Evolutionary conservation across 2,329 filamentous ascomycete species (phyloP), one percentile per base, ranked within the genome.

Genomic region (Westerdykella ornata): DNA sequence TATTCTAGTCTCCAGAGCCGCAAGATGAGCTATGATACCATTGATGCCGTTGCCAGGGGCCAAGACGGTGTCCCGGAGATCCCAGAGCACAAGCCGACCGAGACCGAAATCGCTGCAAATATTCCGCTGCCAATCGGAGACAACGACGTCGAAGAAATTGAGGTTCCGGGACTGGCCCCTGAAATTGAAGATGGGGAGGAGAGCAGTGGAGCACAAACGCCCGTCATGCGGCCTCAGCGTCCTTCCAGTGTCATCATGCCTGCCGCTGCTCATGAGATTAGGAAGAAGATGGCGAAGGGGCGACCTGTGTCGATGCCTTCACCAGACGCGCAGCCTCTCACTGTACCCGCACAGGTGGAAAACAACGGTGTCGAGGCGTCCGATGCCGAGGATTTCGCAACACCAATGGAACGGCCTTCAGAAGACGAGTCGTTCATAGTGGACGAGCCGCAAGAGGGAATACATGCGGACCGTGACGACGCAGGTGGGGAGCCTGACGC

Each of bases 131-230:
- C 85, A 0, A 69, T 82, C 31, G 72, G 72, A 17, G 72, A 78
- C 28, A 75, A 80, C 36, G 87, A 94, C 57, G 68, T 90, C 6
- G 76, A 82, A 35, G 87, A 94, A 59, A 92, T 94, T 32, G 85
- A 92, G 56, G 76, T 88, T 34, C 84, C 85, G 3, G 84, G 84
- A 0, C 72, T 88, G 4, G 78, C 75, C 1, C 78, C 73, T 42
- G 81, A 86, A 42, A 81, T 82, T 12, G 82, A 84, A 38, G 71
- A 71, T 5, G 70, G 69, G 14, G 46, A 41, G 2, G 56, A 63
- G 29, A 53, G 46, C 32, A 49, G 46, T 17, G 53, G 53, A 20
- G 49, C 40, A 8, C 45, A 59, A 35, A 63, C 59, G 3, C 55
- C 61, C 1, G 48, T 62, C 1, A 42, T 50, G 16, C 53, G 47